Conservation (phyloP, 2,329 filamentous ascomycete genomes). For the Fusarium sp. region DNA sequence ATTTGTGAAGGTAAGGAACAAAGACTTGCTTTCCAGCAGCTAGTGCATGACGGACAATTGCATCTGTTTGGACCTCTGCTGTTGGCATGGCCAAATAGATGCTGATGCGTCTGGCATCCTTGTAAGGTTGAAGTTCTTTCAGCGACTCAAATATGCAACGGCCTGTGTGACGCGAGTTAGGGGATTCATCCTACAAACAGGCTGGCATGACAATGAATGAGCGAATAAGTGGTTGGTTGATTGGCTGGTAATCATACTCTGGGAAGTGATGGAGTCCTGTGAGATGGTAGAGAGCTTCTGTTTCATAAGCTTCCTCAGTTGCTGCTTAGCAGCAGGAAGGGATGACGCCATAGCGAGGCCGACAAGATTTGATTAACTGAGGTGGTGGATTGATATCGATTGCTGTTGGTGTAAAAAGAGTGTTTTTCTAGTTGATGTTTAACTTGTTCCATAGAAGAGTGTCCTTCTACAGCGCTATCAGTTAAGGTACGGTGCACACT, state of each 20-base stretch:
- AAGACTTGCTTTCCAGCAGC: slow-evolving; percentile 84
- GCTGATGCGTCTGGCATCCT: slow-evolving; percentile 79
- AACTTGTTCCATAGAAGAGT: slow-evolving; percentile 10
- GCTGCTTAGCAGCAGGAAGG: slow-evolving; percentile 77
- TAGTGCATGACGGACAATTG: slow-evolving; percentile 85
- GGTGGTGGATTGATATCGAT: slow-evolving; percentile 19
- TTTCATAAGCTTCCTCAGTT: slow-evolving; percentile 78
- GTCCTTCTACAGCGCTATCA: background rate
- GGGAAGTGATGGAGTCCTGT: slow-evolving; percentile 70
- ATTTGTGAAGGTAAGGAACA: slow-evolving; percentile 86
- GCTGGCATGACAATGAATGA: slow-evolving; percentile 7
- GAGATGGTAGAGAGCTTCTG: slow-evolving; percentile 70
- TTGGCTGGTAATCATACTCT: slow-evolving; percentile 70
- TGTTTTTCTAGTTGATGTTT: slow-evolving; percentile 16
- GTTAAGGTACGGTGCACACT: slow-evolving; percentile 17
- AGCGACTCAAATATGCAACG: slow-evolving; percentile 72
- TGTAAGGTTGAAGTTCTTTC: slow-evolving; percentile 77
- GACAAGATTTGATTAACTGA: slow-evolving; percentile 18
- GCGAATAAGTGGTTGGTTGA: slow-evolving; percentile 9
- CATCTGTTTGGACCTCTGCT: slow-evolving; percentile 85
- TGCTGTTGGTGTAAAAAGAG: slow-evolving; percentile 21
- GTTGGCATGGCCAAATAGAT: slow-evolving; percentile 94
- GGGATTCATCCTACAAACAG: slow-evolving; percentile 13
- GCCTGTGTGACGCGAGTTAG: slow-evolving; percentile 62
- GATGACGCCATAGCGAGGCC: slow-evolving; percentile 60